Percentiles rank a stretch among this genome's conserved stretches.
Evolutionary conservation across 2,329 filamentous ascomycete species (phyloP).

Genomic region (Juglanconis oblonga): DNA sequence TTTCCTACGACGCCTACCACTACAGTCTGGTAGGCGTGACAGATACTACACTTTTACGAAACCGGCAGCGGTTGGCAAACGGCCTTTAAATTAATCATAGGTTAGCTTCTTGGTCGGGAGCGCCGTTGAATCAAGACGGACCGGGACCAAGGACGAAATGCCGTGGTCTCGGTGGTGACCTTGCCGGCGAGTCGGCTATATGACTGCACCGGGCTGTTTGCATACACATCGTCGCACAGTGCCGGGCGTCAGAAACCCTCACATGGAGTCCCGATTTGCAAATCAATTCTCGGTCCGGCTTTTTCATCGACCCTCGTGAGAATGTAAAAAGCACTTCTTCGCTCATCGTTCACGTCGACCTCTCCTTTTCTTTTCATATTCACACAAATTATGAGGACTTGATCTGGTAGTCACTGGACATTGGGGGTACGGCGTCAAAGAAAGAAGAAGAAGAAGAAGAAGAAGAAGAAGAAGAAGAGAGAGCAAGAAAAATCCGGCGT

Average conservation of each 20-base stretch:
- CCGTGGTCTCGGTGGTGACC: neutral
- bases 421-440: too few relatives aligned
- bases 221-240: neutral
- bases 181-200: constrained; percentile 6
- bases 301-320: neutral
- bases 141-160: neutral
- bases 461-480: too few relatives aligned
- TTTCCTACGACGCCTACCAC: too few relatives aligned
- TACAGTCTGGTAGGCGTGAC: too few relatives aligned
- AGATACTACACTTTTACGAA: too few relatives aligned
- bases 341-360: too few relatives aligned
- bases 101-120: neutral
- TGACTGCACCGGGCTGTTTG: neutral
- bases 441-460: too few relatives aligned
- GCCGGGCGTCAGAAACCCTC: neutral
- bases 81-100: neutral
- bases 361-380: too few relatives aligned
- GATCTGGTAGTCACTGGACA: too few relatives aligned
- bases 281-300: neutral
- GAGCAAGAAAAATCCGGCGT: neutral
- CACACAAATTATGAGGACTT: too few relatives aligned
- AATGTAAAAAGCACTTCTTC: neutral
- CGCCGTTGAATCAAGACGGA: neutral
- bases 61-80: too few relatives aligned
- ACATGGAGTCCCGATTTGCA: constrained; percentile 1